Evolutionary conservation across 345 rosid genomes (phyloP), one percentile per base, ranked within the genome.

Genomic region (Lenwebbia sp.): DNA sequence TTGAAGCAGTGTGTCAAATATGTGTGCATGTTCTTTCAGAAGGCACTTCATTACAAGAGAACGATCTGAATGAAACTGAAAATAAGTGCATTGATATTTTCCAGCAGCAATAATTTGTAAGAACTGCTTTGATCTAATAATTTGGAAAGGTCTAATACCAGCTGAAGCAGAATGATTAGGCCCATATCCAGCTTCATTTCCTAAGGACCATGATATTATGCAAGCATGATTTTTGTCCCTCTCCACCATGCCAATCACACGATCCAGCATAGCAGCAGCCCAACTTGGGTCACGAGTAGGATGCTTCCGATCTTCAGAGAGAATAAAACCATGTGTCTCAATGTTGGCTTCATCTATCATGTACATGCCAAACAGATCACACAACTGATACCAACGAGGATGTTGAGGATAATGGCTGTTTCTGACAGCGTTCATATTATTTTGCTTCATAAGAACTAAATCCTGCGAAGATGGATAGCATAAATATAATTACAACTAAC

Each of bases 371-470:
- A 97, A 95, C 89, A 96, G 91, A 92, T 97, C 96, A 85, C 99
- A 97, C 88, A 97, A 85, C 86, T 97, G 99, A 82, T 97, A 97
- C 99, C 99, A 97, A 56, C 98, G 99, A 50, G 98, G 94, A 90
- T 97, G 99, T 84, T 97, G 99, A 83, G 99, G 99, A 91, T 97
- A 97, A 90, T 97, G 99, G 92, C 99, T 94, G 90, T 97, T 97
- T 86, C 99, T 94, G 83, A 97, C 99, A 85, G 99, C 98, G 75
- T 97, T 97, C 47, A 96, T 93, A 90, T 97, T 97, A 88, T 92
- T 90, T 92, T 97, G 94, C 93, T 96, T 97, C 99, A 97, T 97
- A 87, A 94, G 84, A 88, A 95, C 94, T 90, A 97, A 92, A 92
- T 97, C 99, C 99, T 97, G 92, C 53, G 84, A 91, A 84, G 56